Conservation (phyloP, 2,329 filamentous ascomycete genomes). For the Fusarium newnesense region DNA sequence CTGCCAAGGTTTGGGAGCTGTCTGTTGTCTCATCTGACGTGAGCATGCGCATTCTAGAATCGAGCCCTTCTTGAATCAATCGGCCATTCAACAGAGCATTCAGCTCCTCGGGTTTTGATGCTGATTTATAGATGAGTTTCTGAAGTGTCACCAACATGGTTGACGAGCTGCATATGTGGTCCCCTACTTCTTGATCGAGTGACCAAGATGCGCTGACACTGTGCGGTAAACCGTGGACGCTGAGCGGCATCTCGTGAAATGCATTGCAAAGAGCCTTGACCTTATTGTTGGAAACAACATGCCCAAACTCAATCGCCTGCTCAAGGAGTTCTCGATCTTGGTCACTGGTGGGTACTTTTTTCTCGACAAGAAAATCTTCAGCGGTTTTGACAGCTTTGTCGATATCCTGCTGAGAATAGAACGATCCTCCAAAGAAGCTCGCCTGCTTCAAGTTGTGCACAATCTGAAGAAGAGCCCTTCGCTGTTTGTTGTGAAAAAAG, state of each 20-base stretch:
- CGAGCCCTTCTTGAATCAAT: constrained; percentile 53
- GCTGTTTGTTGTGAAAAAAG: constrained; percentile 83
- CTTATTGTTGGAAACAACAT: constrained; percentile 65
- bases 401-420: constrained; percentile 74
- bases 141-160: constrained; percentile 64
- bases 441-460: constrained; percentile 84
- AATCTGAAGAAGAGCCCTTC: constrained; percentile 72
- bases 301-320: constrained; percentile 74
- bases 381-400: constrained; percentile 72
- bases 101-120: constrained; percentile 56
- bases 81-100: constrained; percentile 60
- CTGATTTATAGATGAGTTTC: constrained; percentile 59
- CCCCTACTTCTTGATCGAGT: constrained; percentile 64
- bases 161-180: constrained; percentile 61
- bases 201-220: constrained; percentile 73
- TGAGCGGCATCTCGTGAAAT: constrained; percentile 82
- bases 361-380: constrained; percentile 72
- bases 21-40: constrained; percentile 13
- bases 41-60: constrained; percentile 50
- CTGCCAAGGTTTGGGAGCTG: constrained; percentile 48
- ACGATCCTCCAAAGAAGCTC: constrained; percentile 86
- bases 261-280: constrained; percentile 74
- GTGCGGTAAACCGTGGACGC: constrained; percentile 73
- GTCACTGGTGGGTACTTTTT: constrained; percentile 65
- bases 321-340: constrained; percentile 71